Conservation (phyloP, 306 rosid species). For the Ziziphus jujuba region DNA sequence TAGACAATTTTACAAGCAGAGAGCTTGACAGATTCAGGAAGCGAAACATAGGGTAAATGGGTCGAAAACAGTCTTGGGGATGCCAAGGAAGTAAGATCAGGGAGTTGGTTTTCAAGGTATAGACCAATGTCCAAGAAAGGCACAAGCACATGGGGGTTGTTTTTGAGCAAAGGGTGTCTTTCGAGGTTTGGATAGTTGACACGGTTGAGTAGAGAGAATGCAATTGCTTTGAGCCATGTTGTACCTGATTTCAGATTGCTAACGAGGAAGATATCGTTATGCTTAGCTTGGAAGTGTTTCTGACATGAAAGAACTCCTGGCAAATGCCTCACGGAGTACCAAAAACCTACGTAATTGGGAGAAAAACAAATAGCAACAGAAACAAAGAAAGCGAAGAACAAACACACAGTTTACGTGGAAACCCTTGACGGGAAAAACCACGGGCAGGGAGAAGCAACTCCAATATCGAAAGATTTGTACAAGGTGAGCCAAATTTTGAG, state of each 20-base stretch:
- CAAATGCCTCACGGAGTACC: conserved; percentile 24
- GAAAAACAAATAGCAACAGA: too few species aligned
- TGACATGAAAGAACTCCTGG: conserved; percentile 33
- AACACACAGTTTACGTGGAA: too few species aligned
- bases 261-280: conserved; percentile 35
- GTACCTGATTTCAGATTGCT: conserved; percentile 42
- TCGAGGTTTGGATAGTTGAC: not conserved
- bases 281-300: conserved; percentile 33
- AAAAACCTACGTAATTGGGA: too few species aligned
- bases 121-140: conserved; percentile 34
- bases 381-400: too few species aligned
- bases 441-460: too few species aligned
- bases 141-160: conserved; percentile 37
- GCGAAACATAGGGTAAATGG: conserved; percentile 12
- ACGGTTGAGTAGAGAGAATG: conserved; percentile 31
- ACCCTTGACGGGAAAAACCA: too few species aligned
- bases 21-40: conserved; percentile 12
- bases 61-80: conserved; percentile 20
- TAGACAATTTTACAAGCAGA: conserved; percentile 35
- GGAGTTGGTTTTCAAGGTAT: not conserved
- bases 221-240: conserved; percentile 47
- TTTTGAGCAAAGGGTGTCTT: conserved; percentile 29
- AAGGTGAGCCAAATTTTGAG: too few species aligned
- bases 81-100: conserved; percentile 8
- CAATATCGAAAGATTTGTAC: too few species aligned